Conservation (phyloP, 78 protist genomes). For the Dictyostelium citrinum region DNA sequence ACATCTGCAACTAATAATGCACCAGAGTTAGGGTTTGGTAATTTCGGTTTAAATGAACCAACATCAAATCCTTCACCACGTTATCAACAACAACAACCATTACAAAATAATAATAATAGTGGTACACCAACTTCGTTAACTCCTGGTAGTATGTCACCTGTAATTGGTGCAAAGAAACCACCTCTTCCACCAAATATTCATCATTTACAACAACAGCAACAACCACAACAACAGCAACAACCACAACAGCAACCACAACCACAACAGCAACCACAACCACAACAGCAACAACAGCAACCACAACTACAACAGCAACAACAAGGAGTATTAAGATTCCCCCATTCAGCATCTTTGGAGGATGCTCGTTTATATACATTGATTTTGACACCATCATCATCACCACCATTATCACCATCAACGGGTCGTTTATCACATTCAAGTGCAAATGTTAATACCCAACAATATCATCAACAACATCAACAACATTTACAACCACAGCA, state of each 20-base stretch:
- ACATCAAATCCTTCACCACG: neutral
- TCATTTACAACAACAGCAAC: neutral
- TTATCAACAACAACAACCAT: neutral
- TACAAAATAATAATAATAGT: neutral
- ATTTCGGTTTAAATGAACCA: neutral
- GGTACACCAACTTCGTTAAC: neutral
- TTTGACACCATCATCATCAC: constrained; percentile 53
- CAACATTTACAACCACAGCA: constrained; percentile 1
- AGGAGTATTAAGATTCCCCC: constrained; percentile 31
- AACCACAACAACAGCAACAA: neutral
- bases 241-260: neutral
- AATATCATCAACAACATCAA: neutral
- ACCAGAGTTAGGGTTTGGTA: neutral
- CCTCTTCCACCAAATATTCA: constrained; percentile 3
- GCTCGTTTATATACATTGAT: constrained; percentile 43
- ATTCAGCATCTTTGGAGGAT: constrained; percentile 73
- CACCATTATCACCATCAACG: constrained; percentile 52
- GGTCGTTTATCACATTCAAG: constrained; percentile 30
- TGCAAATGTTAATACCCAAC: neutral
- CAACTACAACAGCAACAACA: neutral
- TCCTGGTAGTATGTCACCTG: constrained; percentile 2
- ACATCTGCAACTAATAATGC: neutral
- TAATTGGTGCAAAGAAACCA: neutral
- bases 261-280: neutral
- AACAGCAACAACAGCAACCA: neutral